These are phyloP conservation scores for Colletotrichum musae DNA, from an alignment of 2,329 filamentous ascomycete species.

Conservation along the genomic window DNA sequence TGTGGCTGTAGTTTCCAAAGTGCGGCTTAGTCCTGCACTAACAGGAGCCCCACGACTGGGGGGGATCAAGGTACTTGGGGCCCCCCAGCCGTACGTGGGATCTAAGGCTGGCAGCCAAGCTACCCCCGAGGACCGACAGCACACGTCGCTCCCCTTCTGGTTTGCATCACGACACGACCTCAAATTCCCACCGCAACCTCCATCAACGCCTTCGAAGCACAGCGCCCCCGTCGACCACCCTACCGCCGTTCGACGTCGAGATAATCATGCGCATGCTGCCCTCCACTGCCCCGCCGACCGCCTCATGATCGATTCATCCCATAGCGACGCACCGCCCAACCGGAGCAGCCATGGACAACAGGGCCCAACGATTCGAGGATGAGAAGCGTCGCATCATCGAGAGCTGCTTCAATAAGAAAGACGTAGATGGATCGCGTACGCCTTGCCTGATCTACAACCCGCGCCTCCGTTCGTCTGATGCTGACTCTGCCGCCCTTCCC, in stretches of 20 bases:
- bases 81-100: slow-evolving; percentile 19
- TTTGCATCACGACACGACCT: slow-evolving; percentile 40
- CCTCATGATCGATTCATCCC: slow-evolving; percentile 37
- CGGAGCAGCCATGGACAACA: slow-evolving; percentile 42
- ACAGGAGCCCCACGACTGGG: slow-evolving; percentile 25
- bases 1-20: slow-evolving; percentile 20
- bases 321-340: slow-evolving; percentile 37
- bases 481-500: slow-evolving; percentile 34
- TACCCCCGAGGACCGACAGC: slow-evolving; percentile 30
- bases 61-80: slow-evolving; percentile 23
- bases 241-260: slow-evolving; percentile 11
- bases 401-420: slow-evolving; percentile 93
- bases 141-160: slow-evolving; percentile 36
- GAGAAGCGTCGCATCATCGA: slow-evolving; percentile 96
- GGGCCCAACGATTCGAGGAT: slow-evolving; percentile 93
- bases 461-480: slow-evolving; percentile 4
- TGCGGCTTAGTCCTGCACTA: slow-evolving; percentile 17
- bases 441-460: slow-evolving; percentile 35
- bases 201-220: slow-evolving; percentile 7
- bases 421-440: slow-evolving; percentile 88
- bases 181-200: slow-evolving; percentile 29
- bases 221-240: slow-evolving; percentile 8
- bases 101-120: slow-evolving; percentile 38
- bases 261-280: slow-evolving; percentile 35
- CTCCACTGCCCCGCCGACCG: slow-evolving; percentile 23